These are phyloP conservation scores for Candolleomyces efflorescens DNA, from an alignment of 768 basidiomycete genomes.

Conservation along the genomic window DNA sequence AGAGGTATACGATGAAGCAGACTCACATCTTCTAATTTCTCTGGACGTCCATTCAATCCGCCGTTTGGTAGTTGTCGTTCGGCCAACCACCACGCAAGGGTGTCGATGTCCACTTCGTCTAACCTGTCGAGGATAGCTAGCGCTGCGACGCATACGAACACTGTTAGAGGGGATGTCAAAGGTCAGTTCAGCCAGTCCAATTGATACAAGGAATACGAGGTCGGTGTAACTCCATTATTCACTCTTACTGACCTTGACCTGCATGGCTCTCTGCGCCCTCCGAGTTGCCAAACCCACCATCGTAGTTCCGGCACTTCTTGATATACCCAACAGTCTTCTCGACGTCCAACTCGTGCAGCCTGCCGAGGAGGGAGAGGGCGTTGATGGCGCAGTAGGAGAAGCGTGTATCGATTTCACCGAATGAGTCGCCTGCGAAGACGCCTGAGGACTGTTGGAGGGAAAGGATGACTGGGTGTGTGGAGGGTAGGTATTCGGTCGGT, in stretches of 20 bases:
- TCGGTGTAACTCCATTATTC: neutral
- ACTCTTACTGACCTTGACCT: constrained; percentile 63
- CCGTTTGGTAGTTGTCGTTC: constrained; percentile 93
- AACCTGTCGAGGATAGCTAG: constrained; percentile 84
- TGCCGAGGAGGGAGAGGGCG: constrained; percentile 76
- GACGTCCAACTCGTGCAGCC: constrained; percentile 62
- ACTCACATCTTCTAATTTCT: constrained; percentile 93
- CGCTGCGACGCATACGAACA: constrained; percentile 85
- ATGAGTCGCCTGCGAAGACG: constrained; percentile 84
- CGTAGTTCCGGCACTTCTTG: constrained; percentile 81
- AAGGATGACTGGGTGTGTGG: constrained; percentile 83
- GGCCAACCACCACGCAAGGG: constrained; percentile 87
- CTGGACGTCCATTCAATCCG: constrained; percentile 94
- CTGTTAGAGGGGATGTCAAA: constrained; percentile 34
- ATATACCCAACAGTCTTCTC: constrained; percentile 73
- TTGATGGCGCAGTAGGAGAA: constrained; percentile 88
- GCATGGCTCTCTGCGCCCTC: constrained; percentile 93
- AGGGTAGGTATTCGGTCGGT: too few relatives aligned
- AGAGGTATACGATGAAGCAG: neutral
- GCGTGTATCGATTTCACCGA: constrained; percentile 91
- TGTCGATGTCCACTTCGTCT: constrained; percentile 75
- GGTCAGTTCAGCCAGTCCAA: neutral
- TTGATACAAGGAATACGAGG: too few relatives aligned
- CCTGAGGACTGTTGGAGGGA: constrained; percentile 85
- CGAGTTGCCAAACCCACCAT: constrained; percentile 86